Evolutionary conservation across 2,329 filamentous ascomycete species (phyloP).

Genomic region (Penicillium sp.): DNA sequence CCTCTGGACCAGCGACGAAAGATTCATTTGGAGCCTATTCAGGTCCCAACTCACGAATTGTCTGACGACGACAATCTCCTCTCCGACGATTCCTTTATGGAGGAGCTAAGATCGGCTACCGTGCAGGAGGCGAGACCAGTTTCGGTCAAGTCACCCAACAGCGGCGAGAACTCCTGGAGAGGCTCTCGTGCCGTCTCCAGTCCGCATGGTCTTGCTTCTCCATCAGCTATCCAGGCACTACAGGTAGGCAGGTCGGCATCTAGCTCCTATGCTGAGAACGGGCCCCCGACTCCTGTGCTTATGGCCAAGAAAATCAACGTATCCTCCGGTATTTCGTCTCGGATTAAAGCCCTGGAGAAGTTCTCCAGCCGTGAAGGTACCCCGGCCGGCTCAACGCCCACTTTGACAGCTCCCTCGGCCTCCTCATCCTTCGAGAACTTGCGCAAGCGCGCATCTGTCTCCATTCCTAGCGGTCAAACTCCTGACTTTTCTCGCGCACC

Average conservation of each 20-base stretch:
- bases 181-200: conserved; percentile 47
- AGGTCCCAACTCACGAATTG: conserved; percentile 42
- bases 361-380: conserved; percentile 59
- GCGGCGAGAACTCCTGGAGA: conserved; percentile 40
- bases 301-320: conserved; percentile 77
- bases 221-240: conserved; percentile 35
- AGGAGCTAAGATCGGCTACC: conserved; percentile 81
- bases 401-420: conserved; percentile 58
- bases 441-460: conserved; percentile 48
- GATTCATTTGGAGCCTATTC: conserved; percentile 58
- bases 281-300: conserved; percentile 50
- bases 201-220: conserved; percentile 34
- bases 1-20: conserved; percentile 39
- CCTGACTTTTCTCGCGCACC: conserved; percentile 36
- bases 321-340: conserved; percentile 87
- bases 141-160: conserved; percentile 73
- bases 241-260: conserved; percentile 45
- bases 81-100: conserved; percentile 77
- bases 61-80: conserved; percentile 49
- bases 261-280: conserved; percentile 37
- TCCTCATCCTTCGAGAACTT: conserved; percentile 62
- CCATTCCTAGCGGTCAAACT: conserved; percentile 30
- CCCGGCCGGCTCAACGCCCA: conserved; percentile 30
- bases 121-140: conserved; percentile 83
- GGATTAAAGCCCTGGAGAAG: conserved; percentile 91